A percentile compares a stretch with the other conserved stretches of the same genome.
These are phyloP conservation scores for Harringtonia aguacate DNA, from an alignment of 2,329 filamentous ascomycete genomes.

Conservation along the genomic window DNA sequence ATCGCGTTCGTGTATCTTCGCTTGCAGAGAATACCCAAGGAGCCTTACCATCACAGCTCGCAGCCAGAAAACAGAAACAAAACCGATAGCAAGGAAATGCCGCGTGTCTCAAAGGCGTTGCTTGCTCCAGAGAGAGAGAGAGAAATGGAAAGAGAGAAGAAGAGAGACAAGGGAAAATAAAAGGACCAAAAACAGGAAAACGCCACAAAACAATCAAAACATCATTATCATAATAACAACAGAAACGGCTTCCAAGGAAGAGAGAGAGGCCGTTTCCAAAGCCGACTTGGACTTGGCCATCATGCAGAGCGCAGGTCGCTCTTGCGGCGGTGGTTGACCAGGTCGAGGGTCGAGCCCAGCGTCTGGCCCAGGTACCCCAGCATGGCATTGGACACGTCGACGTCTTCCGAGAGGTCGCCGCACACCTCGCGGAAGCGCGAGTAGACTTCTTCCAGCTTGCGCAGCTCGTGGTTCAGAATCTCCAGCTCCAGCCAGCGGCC, in stretches of 20 bases:
- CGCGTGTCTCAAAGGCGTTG: too few species aligned
- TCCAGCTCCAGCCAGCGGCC: constrained; percentile 35
- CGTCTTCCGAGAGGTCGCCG: constrained; percentile 26
- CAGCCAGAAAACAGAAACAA: background rate
- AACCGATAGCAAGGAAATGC: too few species aligned
- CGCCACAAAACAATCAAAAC: too few species aligned
- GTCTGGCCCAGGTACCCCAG: constrained; percentile 32
- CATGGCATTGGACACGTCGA: constrained; percentile 33
- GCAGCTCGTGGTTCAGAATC: constrained; percentile 35
- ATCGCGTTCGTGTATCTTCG: too few species aligned
- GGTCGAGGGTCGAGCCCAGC: constrained; percentile 30
- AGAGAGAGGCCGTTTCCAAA: background rate
- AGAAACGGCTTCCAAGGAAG: background rate
- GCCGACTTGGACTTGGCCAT: background rate
- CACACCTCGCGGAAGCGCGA: constrained; percentile 31
- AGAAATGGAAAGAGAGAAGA: background rate
- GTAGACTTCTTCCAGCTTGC: constrained; percentile 35
- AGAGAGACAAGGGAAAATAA: background rate
- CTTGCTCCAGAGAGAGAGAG: too few species aligned
- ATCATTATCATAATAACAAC: background rate
- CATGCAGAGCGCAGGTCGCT: constrained; percentile 19
- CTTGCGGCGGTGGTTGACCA: constrained; percentile 26
- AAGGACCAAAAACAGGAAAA: too few species aligned
- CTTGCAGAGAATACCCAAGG: too few species aligned
- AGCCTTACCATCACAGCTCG: too few species aligned